Evolutionary conservation across 1,284 basidiomycete species (phyloP), one percentile per base, ranked within the genome.

Genomic region (Golubevia pallescens): DNA sequence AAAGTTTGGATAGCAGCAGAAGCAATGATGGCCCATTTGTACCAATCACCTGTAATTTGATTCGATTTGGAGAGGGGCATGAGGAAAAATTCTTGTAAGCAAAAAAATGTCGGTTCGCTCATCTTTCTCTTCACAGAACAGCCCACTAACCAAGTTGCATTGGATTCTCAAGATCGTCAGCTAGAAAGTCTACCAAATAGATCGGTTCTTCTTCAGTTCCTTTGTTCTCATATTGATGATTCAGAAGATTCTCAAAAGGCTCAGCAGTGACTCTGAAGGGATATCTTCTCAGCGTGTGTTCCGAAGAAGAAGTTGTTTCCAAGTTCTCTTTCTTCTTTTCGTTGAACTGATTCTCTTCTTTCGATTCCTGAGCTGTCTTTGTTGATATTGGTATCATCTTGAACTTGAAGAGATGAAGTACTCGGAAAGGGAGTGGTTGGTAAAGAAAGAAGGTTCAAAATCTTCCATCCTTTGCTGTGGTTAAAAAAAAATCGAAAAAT

Each of bases 1-100:
- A 80, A 68, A 3, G 76, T 78, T 7, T 71, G 68, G 51, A 80
- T 53, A 61, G 75, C 69, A 53, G 78, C 76, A 54, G 71, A 73
- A n/a, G 70, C 23, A 19, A 74, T 77, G 32, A 69, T 60, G 23
- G 58, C n/a, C 76, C 76, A 78, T 21, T 77, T 80, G 70, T 74
- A 73, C 1, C 42, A 1, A 10, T 20, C 10, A 2, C 65, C 42
- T 59, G 57, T 70, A 2, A 20, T 69, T 13, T 13, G 28, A 28
- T 28, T 28, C 28, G 28, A 28, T 28, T 28, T 28, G 28, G 28
- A 28, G 28, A 28, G 28, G 28, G 28, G 28, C 28, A 28, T 28
- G 28, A 28, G 28, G 28, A 28, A 28, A 28, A 28, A 2, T 28
- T 28, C 28, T 28, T 28, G 28, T 28, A 28, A 28, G 28, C 28